These are phyloP conservation scores for Fusarium sp. DNA, from an alignment of 2,329 filamentous ascomycete genomes.

Conservation along the genomic window DNA sequence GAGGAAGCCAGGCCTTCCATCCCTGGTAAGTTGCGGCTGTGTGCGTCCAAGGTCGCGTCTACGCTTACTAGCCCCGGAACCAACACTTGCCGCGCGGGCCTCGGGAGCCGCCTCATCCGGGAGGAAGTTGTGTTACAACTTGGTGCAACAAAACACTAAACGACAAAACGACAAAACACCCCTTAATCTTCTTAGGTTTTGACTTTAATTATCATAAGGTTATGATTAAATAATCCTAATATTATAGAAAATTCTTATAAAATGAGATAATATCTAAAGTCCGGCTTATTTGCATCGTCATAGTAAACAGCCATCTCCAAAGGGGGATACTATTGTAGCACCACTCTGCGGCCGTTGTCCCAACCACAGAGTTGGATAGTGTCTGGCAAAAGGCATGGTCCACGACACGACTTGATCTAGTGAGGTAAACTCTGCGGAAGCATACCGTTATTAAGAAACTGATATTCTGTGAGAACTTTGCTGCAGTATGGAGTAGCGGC, in stretches of 20 bases:
- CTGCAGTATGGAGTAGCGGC: too few relatives aligned
- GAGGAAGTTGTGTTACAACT: background rate
- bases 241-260: background rate
- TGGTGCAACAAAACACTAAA: too few relatives aligned
- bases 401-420: too few relatives aligned
- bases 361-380: too few relatives aligned
- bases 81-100: background rate
- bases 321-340: too few relatives aligned
- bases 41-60: background rate
- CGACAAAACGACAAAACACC: background rate
- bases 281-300: too few relatives aligned
- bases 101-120: background rate
- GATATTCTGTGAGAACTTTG: too few relatives aligned
- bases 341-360: too few relatives aligned
- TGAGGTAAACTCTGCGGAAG: too few relatives aligned
- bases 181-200: background rate
- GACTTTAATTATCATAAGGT: background rate
- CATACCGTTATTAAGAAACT: too few relatives aligned
- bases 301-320: too few relatives aligned
- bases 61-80: background rate
- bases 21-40: background rate
- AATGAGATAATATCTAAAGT: background rate
- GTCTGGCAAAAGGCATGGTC: too few relatives aligned
- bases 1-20: background rate
- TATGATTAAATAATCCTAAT: background rate